Evolutionary conservation across 1,139 yeast species (phyloP), one percentile per base, ranked within the genome.

Genomic region (Yamadazyma jaroonii): DNA sequence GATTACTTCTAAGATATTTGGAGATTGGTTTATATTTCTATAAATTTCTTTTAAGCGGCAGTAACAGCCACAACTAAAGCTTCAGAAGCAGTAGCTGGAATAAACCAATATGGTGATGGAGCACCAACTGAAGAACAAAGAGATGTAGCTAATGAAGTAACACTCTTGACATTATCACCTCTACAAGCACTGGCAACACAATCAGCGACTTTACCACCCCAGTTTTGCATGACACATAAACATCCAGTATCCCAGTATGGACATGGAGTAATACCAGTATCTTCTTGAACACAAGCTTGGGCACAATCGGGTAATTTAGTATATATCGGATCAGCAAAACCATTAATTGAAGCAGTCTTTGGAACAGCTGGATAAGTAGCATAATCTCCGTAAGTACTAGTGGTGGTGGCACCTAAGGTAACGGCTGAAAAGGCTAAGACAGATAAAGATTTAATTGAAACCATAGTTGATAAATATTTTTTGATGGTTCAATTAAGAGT

Each of bases 271-370:
- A 56, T 53, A 5, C 54, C 54, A 13, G 67, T 60, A 36, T 58
- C 56, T 34, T 48, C 48, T 13, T 54, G 55, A 12, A 67, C 71
- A 57, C 78, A 72, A 2, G 50, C 46, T 44, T 61, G 50, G 35
- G 78, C 79, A 54, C 79, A 73, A 1, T 47, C 39, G 14, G 79
- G 78, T 23, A 71, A 53, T 8, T 50, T 38, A 35, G 51, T 60
- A 48, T 63, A 57, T 38, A 73, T 67, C 24, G 71, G 72, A 48
- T 73, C 79, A 24, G 79, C 78, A 47, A 73, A 72, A 1, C 79
- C 79, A 43, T 73, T 73, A 43, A 72, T 66, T 29, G 67, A 50
- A 26, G 78, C 78, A 13, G 78, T 71, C 42, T 72, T 54, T 14
- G 78, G 67, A 22, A 73, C 77, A 4, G 57, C 46, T 20, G 79